Base-by-base conservation (phyloP, 164 flowering plant species). In the Malania oleifera region DNA sequence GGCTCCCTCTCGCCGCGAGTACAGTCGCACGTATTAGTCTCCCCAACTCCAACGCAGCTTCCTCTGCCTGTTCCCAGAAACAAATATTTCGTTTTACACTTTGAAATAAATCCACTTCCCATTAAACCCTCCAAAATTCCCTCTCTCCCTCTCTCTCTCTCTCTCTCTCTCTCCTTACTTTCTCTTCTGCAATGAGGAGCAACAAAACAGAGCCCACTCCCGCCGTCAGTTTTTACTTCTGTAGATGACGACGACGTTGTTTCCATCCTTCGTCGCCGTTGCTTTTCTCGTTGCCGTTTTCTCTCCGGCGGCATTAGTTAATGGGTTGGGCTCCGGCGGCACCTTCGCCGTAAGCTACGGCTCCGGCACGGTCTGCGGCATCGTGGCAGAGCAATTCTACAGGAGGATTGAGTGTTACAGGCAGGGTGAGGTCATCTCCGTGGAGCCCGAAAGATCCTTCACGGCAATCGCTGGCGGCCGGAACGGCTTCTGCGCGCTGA, bases 321-420 rank as follows among this genome's bases (percentile, higher is more conserved):
- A 62, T 53, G 60, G 57, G 23, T 60, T 87, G 40, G 93, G 97
- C 59, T 75, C 89, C 38, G 81, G 76, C 56, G 59, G 81, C 25
- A 86, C 96, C 4, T 8, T 84, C 39, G 87, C 96, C 47, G 66
- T 80, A 64, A 60, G 27, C 66, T 79, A 67, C 63, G 81, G 71
- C 31, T 61, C 84, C 61, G 54, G 63, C 57, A 79, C 92, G 15
- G 80, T 92, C 46, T 92, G 98, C 73, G 89, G 89, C 60, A 64
- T 95, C 49, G 63, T 75, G 18, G 78, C 98, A 8, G 70, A 58
- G 0, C 72, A 79, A 23, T 17, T 75, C 15, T 45, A 54, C 2
- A 83, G 72, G 47, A 45, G 72, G 41, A 73, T 93, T 22, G 61
- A 64, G n/a, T 93, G 98, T 68, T 72, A 63, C 70, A 61, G 59